These are phyloP conservation scores for Hypomyces perniciosus DNA, from an alignment of 2,329 filamentous ascomycete species.

Conservation along the genomic window DNA sequence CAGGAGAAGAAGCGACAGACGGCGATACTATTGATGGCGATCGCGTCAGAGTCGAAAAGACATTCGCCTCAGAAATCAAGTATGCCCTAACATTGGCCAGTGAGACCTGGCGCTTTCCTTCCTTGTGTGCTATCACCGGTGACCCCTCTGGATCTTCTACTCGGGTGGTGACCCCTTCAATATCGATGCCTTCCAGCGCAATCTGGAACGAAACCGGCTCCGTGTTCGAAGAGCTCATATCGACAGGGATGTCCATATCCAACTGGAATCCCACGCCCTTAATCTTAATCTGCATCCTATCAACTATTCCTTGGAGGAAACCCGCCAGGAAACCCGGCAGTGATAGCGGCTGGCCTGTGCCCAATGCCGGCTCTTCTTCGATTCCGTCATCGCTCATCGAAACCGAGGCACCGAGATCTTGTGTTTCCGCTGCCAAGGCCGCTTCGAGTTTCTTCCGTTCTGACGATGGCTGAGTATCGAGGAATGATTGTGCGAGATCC, in stretches of 20 bases:
- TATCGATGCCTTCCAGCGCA: constrained; percentile 56
- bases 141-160: constrained; percentile 27
- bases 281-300: constrained; percentile 63
- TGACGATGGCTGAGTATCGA: constrained; percentile 61
- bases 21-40: constrained; percentile 47
- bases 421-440: constrained; percentile 57
- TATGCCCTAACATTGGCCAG: constrained; percentile 59
- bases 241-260: constrained; percentile 52
- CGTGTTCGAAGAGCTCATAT: constrained; percentile 38
- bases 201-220: constrained; percentile 60
- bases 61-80: constrained; percentile 61
- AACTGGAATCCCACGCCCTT: constrained; percentile 60
- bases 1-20: constrained; percentile 46
- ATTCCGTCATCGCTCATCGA: constrained; percentile 55
- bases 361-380: constrained; percentile 55
- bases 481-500: constrained; percentile 71
- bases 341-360: constrained; percentile 65
- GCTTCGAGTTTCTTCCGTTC: constrained; percentile 65
- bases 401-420: constrained; percentile 56
- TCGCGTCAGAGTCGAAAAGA: constrained; percentile 54
- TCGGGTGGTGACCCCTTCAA: constrained; percentile 57
- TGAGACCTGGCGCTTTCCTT: constrained; percentile 60
- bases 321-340: constrained; percentile 65
- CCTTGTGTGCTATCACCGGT: constrained; percentile 39
- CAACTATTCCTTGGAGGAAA: constrained; percentile 67